Base-by-base conservation (phyloP, 257 asterid species). In the Verbena officinalis region DNA sequence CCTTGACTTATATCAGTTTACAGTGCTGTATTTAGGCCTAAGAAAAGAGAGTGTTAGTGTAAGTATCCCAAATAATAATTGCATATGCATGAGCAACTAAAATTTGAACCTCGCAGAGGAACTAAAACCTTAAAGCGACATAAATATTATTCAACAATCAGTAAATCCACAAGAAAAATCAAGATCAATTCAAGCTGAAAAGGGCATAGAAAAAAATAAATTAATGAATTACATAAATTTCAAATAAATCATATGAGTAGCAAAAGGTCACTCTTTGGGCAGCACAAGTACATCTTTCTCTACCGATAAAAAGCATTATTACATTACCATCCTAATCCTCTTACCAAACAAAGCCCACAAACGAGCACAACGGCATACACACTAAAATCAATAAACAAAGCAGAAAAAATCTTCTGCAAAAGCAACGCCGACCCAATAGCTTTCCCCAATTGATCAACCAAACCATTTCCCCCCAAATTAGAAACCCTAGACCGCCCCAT, bases 331-430 rank as follows among this genome's bases (percentile, higher is more conserved):
- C 70, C 70, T 6, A 66, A 44, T 62, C n/a, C 27, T 15, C 16
- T 44, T 9, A 55, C 54, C 7, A 78, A 23, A 13, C 75, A 67
- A 59, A 71, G 67, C 4, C 83, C 83, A 46, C 64, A 74, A 21
- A 87, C 22, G 44, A 93, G 87, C 74, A 83, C 76, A 33, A 87
- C 74, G 0, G 80, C 79, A 63, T 87, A 93, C 61, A 93, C 53
- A 58, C 95, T 71, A 51, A 84, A 73, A 70, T 93, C 99, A 74
- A 93, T 81, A 42, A 84, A 74, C 77, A 83, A n/a, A 9, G 96
- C 94, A 53, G 74, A 75, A 36, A 64, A n/a, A 59, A 80, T 53
- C 9, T 73, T 83, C 73, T 81, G 81, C 80, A 86, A 34, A 49
- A 83, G 70, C 36, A 88, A 63, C 20, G 80, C 84, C 6, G 68